Evolutionary conservation across 768 basidiomycete genomes (phyloP).

Genomic region (Boletus edulis): DNA sequence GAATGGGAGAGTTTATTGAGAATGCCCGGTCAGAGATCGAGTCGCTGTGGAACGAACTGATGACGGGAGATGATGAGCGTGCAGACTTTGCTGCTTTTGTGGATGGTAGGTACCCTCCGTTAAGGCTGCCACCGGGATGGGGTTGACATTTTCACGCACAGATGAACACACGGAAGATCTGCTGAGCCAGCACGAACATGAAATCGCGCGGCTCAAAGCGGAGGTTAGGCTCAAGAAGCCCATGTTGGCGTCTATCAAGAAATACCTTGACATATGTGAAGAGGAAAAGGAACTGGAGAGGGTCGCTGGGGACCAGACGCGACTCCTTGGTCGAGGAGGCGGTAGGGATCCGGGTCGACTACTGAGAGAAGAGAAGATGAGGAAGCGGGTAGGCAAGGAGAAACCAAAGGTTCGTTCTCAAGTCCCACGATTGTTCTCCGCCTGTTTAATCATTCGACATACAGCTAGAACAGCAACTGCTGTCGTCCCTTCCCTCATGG

Average conservation of each 20-base stretch:
- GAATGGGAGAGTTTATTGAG: slow-evolving; percentile 80
- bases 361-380: slow-evolving; percentile 94
- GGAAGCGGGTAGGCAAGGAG: slow-evolving; percentile 88
- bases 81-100: slow-evolving; percentile 77
- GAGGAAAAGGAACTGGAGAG: slow-evolving; percentile 88
- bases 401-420: slow-evolving; percentile 73
- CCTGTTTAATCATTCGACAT: slow-evolving; percentile 34
- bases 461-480: slow-evolving; percentile 87
- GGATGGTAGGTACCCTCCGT: slow-evolving; percentile 57
- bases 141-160: slow-evolving; percentile 24
- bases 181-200: slow-evolving; percentile 78
- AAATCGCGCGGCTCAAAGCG: slow-evolving; percentile 76
- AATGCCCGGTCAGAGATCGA: slow-evolving; percentile 81
- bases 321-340: slow-evolving; percentile 73
- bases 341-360: slow-evolving; percentile 80
- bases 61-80: slow-evolving; percentile 81
- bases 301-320: slow-evolving; percentile 75
- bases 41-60: slow-evolving; percentile 80
- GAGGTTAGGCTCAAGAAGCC: slow-evolving; percentile 79
- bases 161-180: slow-evolving; percentile 91
- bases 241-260: slow-evolving; percentile 71
- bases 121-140: not conserved
- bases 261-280: slow-evolving; percentile 88
- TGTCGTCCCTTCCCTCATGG: slow-evolving; percentile 79
- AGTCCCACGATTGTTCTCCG: not conserved